Evolutionary conservation across 2,329 filamentous ascomycete genomes (phyloP).

Genomic region (Colletotrichum sp.): DNA sequence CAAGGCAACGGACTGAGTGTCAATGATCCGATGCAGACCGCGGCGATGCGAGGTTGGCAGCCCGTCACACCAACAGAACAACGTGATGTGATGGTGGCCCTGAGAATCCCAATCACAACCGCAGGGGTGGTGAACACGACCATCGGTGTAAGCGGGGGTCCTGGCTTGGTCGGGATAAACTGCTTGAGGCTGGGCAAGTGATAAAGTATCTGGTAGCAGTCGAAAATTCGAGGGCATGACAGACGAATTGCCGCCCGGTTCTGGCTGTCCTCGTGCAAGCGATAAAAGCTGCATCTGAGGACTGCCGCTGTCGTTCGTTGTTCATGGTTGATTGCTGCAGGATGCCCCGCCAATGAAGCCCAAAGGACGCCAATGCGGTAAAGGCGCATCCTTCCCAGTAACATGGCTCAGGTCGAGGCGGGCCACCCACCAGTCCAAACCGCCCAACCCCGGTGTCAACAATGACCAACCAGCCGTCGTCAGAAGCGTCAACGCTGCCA

Average conservation of each 20-base stretch:
- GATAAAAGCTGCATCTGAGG: background rate
- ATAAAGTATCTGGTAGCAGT: background rate
- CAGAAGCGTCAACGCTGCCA: background rate
- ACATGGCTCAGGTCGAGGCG: conserved; percentile 2
- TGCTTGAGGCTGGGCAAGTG: background rate
- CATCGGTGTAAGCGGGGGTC: conserved; percentile 1
- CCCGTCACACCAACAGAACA: background rate
- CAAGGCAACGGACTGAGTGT: background rate
- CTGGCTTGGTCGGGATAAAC: background rate
- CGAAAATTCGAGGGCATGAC: background rate
- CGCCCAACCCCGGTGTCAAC: background rate
- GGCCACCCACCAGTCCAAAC: background rate
- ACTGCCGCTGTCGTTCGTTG: conserved; percentile 12
- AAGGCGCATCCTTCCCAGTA: conserved; percentile 4
- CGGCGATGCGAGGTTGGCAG: background rate
- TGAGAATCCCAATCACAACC: background rate
- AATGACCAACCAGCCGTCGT: background rate
- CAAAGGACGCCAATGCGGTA: background rate
- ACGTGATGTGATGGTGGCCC: background rate
- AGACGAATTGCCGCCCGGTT: background rate
- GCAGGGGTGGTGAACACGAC: background rate
- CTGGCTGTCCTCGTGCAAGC: background rate
- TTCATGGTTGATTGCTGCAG: conserved; percentile 1
- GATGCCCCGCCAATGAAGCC: conserved; percentile 16
- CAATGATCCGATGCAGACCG: background rate